Conservation (phyloP, 2,329 filamentous ascomycete species). For the Emergomyces orientalis region DNA sequence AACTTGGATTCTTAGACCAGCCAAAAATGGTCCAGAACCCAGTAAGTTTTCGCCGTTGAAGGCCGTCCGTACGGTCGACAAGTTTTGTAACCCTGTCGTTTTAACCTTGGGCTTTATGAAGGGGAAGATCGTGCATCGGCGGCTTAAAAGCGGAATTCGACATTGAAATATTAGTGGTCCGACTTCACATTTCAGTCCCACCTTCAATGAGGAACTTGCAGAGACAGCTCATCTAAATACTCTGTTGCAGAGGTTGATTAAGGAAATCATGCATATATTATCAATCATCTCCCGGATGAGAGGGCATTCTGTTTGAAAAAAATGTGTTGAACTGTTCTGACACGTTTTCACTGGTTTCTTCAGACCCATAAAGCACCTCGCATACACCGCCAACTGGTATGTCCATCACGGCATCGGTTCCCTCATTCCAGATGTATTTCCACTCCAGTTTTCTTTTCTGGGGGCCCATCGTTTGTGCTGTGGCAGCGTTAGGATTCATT, state of each 20-base stretch:
- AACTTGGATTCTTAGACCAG: neutral
- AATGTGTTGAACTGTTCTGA: neutral
- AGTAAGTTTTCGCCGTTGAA: too few species aligned
- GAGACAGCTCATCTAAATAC: neutral
- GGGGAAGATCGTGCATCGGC: too few species aligned
- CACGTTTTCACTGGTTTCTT: neutral
- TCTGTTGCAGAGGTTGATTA: neutral
- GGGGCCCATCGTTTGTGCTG: conserved; percentile 34
- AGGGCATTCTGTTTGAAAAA: neutral
- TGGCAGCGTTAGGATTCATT: conserved; percentile 34
- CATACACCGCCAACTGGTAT: conserved; percentile 90
- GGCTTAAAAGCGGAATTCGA: too few species aligned
- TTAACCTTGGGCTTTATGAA: too few species aligned
- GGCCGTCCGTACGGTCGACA: too few species aligned
- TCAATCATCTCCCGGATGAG: neutral
- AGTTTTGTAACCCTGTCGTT: too few species aligned
- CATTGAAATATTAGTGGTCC: too few species aligned
- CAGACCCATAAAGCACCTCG: conserved; percentile 72
- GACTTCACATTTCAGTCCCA: too few species aligned
- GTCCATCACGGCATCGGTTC: conserved; percentile 96
- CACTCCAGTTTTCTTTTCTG: conserved; percentile 52
- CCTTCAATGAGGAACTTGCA: too few species aligned
- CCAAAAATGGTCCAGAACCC: neutral
- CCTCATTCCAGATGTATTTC: conserved; percentile 77
- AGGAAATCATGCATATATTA: neutral